Percentiles rank a stretch among this genome's conserved stretches.
Conservation (phyloP, 768 basidiomycete species). For the Mrakia blollopis region DNA sequence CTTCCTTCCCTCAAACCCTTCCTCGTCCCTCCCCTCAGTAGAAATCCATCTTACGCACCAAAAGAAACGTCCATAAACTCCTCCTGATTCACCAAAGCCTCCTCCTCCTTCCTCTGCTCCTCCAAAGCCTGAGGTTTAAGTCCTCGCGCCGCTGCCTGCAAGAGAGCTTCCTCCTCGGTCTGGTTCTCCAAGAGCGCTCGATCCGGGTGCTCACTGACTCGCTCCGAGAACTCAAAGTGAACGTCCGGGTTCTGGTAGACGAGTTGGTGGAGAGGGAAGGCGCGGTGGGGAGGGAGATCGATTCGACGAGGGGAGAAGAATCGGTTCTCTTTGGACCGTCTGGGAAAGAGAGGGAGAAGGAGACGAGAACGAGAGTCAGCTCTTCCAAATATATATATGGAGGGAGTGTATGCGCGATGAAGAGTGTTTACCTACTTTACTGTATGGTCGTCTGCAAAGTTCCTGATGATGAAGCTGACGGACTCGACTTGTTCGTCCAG, state of each 20-base stretch:
- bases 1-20: neutral
- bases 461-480: neutral
- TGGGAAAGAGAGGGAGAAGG: neutral
- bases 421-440: neutral
- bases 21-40: neutral
- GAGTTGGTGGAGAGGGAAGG: neutral
- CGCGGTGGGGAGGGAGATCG: neutral
- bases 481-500: neutral
- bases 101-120: neutral
- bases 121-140: neutral
- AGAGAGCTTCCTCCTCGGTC: neutral
- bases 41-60: too few relatives aligned
- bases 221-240: conserved; percentile 1
- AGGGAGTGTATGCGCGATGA: neutral
- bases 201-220: neutral
- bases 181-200: neutral
- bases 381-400: neutral
- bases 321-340: neutral
- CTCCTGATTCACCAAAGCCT: neutral
- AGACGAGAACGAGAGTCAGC: neutral
- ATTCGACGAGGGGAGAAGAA: neutral
- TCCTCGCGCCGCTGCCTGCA: too few relatives aligned
- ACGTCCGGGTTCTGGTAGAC: conserved; percentile 8
- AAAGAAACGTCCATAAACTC: conserved; percentile 25
- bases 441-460: neutral